Conservation (phyloP, 2,329 filamentous ascomycete species). For the Exophiala dermatitidis region DNA sequence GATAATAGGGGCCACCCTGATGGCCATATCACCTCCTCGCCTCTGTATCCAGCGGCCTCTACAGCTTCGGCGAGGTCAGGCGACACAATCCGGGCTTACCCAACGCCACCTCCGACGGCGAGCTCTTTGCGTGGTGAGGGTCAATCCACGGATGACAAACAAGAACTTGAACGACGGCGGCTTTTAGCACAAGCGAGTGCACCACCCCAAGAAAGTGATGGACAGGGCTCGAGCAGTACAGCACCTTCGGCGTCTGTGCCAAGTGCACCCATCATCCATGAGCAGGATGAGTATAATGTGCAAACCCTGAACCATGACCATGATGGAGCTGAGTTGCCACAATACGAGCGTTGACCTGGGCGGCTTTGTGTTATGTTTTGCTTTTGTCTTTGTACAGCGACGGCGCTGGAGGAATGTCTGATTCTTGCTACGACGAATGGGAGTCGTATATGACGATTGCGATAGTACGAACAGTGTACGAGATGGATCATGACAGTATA, state of each 20-base stretch:
- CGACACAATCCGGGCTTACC: slow-evolving; percentile 28
- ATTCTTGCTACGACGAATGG: background rate
- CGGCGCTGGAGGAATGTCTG: slow-evolving; percentile 15
- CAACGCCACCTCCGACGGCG: slow-evolving; percentile 18
- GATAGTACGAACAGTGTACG: too few relatives aligned
- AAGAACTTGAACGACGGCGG: slow-evolving; percentile 62
- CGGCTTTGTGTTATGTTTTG: slow-evolving; percentile 1
- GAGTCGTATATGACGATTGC: too few relatives aligned
- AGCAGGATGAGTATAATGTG: slow-evolving; percentile 47
- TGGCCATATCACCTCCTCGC: slow-evolving; percentile 23
- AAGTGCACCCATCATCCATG: slow-evolving; percentile 54
- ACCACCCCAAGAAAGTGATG: slow-evolving; percentile 37
- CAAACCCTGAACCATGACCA: slow-evolving; percentile 34
- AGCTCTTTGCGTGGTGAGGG: slow-evolving; percentile 35
- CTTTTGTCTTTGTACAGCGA: slow-evolving; percentile 17
- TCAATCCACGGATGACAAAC: slow-evolving; percentile 61
- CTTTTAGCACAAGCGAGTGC: slow-evolving; percentile 59
- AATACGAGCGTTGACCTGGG: slow-evolving; percentile 37
- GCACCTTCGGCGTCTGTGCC: slow-evolving; percentile 13
- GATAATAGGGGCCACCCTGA: slow-evolving; percentile 36
- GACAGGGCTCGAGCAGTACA: slow-evolving; percentile 21
- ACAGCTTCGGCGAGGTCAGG: slow-evolving; percentile 29
- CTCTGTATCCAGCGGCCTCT: slow-evolving; percentile 17
- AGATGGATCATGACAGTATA: too few relatives aligned
- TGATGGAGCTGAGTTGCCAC: slow-evolving; percentile 38